Base-by-base conservation (phyloP, 1,284 basidiomycete species). In the Stygiomarasmius scandens region DNA sequence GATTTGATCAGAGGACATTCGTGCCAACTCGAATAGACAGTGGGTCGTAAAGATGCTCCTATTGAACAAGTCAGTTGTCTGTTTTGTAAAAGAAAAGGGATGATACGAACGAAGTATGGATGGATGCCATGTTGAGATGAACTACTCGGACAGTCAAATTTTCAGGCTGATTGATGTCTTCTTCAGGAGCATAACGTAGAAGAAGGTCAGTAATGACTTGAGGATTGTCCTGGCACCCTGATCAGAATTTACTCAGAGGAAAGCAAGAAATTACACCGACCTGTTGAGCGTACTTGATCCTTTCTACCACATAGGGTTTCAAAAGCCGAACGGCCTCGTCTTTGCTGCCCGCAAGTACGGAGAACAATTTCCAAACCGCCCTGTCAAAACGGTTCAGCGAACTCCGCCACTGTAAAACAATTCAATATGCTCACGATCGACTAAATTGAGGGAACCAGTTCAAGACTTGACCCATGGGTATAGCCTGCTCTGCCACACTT, bases 21-120 rank as follows among this genome's bases (percentile, higher is more conserved):
- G 55, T 0, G 71, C 69, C 19, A 76, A 65, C 52, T 75, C 71
- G 54, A 75, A 73, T 6, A 75, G 61, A 1, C 68, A 60, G 53
- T 75, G 72, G 8, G 74, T 73, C 22, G 72, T 68, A 60, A 75
- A 75, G 34, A 76, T 74, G 20, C 70, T 68, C 5, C 70, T 73
- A 29, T 11, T 56, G 1, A 51, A 24, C 50, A 22, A 51, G 63
- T 63, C 16, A 68, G 71, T 58, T 74, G 69, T n/a, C 70, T 64
- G 56, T 71, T 71, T 53, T 62, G 65, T 24, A 74, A 68, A 36
- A 72, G 64, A 12, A 69, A 67, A 54, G 2, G 12, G 19, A 8
- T 12, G 29, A 45, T 43, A 72, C 73, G n/a, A 47, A 66, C 14
- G 69, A 65, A 0, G 72, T 72, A 51, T 73, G 69, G 10, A 69